Base-by-base conservation (phyloP, 2,329 filamentous ascomycete genomes). In the Paracoccidioides lutzii region DNA sequence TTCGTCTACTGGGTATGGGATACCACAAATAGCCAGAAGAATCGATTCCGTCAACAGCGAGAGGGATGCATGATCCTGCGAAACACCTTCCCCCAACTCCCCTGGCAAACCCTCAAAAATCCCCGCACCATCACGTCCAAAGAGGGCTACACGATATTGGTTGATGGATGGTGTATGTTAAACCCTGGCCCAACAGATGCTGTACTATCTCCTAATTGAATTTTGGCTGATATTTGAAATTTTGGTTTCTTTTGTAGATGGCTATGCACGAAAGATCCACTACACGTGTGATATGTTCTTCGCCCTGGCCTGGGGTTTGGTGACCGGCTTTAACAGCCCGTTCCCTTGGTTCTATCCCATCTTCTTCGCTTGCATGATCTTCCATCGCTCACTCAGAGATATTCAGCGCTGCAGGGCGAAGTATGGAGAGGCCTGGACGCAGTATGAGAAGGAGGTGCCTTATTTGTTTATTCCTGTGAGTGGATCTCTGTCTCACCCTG, bases 1-100 rank as follows among this genome's bases (percentile, higher is more conserved):
- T 85, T 87, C 67, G 82, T 86, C 61, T 95, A 95, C 77, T 91
- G 88, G 81, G 78, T 94, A 55, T 95, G 90, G 88, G 90, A 95
- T 67, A 93, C 88, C 45, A 84, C 83, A 73, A 95, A 95, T 75
- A 88, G 83, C 66, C 90, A 95, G 73, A 95, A 95, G 81, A 95
- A 95, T 75, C 84, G 87, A 60, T 95, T 91, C 81, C 84, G 90
- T 55, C 81, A 85, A 61, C 78, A 82, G 72, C 88, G 94, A 73
- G 82, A 85, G 58, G 83, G 83, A 43, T 57, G 60, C 37, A 62
- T 70, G 53, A 72, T 85, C 53, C 76, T 82, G 68, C 86, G 90
- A 64, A 87, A 84, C 64, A 84, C 88, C 2, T 95, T 95, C 75
- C 90, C 90, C 4, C 87, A 91, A 70, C 80, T 95, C n/a, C 89